phyloP scores from a whole-genome alignment of 2,329 filamentous ascomycete species.

The Gnomoniopsis smithogilvyi region DNA sequence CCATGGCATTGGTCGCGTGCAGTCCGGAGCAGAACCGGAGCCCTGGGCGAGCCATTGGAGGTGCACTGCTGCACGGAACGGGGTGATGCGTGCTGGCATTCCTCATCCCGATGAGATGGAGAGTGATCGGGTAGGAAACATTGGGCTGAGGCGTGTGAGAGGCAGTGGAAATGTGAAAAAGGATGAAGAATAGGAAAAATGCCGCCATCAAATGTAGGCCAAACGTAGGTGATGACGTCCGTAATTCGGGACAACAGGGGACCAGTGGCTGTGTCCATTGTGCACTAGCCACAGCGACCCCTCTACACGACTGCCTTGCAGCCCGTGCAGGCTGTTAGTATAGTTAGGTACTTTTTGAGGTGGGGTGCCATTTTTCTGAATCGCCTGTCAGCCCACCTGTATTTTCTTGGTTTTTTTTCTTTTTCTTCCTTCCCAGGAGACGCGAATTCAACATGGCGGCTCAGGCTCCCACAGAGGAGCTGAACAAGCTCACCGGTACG shows the following conservation, averaged over 20 bases:
- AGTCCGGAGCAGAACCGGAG: conserved; percentile 10
- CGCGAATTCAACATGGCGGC: conserved; percentile 35
- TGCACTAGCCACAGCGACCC: neutral
- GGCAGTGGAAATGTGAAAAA: neutral
- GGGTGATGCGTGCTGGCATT: conserved; percentile 51
- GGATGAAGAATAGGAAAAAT: neutral
- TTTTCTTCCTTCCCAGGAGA: neutral
- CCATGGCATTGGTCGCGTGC: conserved; percentile 2
- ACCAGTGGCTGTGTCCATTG: neutral
- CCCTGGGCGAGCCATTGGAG: conserved; percentile 9
- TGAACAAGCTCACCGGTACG: conserved; percentile 38
- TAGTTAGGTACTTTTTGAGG: neutral
- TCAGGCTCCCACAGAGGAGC: conserved; percentile 36
- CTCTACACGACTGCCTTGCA: neutral
- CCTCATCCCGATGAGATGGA: conserved; percentile 50
- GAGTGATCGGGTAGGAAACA: neutral
- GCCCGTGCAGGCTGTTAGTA: too few relatives aligned
- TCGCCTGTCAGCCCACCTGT: neutral
- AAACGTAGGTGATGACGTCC: conserved; percentile 4
- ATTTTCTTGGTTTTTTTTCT: neutral
- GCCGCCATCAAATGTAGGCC: neutral
- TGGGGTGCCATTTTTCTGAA: neutral
- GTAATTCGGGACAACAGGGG: neutral
- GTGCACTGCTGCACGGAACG: conserved; percentile 26
- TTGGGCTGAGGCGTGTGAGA: neutral